Conservation (phyloP, 495 filamentous ascomycete species). For the Penicillium cataractarum region DNA sequence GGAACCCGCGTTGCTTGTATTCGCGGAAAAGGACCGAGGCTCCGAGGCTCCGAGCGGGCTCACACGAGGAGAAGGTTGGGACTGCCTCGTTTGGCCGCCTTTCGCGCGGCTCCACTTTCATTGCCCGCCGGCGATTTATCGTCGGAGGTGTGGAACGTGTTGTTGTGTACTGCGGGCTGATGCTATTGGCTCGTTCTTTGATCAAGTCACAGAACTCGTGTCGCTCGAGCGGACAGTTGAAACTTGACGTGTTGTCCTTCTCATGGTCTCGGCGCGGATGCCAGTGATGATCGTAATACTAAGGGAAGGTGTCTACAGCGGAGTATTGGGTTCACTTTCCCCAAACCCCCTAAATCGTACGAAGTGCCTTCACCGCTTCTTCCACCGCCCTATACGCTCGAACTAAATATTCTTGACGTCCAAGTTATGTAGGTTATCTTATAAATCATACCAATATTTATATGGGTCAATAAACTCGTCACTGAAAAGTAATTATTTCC, state of each 20-base stretch:
- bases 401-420: too few relatives aligned
- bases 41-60: constrained; percentile 18
- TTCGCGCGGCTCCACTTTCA: constrained; percentile 8
- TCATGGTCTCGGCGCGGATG: background rate
- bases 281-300: background rate
- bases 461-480: too few relatives aligned
- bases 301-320: too few relatives aligned
- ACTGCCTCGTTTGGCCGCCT: constrained; percentile 19
- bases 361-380: too few relatives aligned
- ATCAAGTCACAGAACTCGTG: background rate
- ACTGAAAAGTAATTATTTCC: too few relatives aligned
- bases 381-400: too few relatives aligned
- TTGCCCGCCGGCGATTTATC: background rate
- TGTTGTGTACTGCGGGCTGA: background rate
- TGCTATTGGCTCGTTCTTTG: background rate
- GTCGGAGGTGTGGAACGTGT: background rate
- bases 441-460: too few relatives aligned
- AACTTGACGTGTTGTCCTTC: background rate
- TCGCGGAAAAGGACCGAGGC: constrained; percentile 28
- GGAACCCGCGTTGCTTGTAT: constrained; percentile 13
- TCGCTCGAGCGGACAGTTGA: background rate
- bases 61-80: constrained; percentile 16
- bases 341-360: too few relatives aligned
- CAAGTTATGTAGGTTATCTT: too few relatives aligned
- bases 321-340: too few relatives aligned